phyloP scores from a whole-genome alignment of 768 basidiomycete species.

The Xerocomus potaroensis region DNA sequence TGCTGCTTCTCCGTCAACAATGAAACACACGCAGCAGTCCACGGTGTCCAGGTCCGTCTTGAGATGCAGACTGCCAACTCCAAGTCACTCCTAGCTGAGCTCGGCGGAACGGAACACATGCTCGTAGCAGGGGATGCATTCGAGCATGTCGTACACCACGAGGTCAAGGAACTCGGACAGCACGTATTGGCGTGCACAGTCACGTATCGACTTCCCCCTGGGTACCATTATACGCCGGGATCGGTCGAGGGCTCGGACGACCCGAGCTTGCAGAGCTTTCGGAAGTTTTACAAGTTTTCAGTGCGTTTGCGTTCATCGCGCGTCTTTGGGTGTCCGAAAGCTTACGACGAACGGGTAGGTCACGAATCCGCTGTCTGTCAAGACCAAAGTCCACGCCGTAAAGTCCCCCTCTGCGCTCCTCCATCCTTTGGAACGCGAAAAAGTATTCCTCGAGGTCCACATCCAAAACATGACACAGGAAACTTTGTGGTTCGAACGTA shows the following conservation, averaged over 20 bases:
- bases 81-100: constrained; percentile 60
- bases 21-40: constrained; percentile 59
- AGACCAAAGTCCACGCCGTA: constrained; percentile 85
- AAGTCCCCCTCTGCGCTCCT: constrained; percentile 70
- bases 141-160: constrained; percentile 70
- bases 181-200: constrained; percentile 87
- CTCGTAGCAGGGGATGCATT: constrained; percentile 57
- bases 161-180: constrained; percentile 91
- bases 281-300: constrained; percentile 89
- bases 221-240: constrained; percentile 46
- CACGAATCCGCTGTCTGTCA: constrained; percentile 91
- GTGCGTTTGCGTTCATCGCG: constrained; percentile 41
- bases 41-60: constrained; percentile 61
- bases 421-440: constrained; percentile 61
- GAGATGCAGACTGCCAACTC: constrained; percentile 83
- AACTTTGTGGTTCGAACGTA: constrained; percentile 74
- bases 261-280: constrained; percentile 61
- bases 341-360: constrained; percentile 46
- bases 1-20: constrained; percentile 82
- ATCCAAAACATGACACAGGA: constrained; percentile 83
- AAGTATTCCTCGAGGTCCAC: constrained; percentile 89
- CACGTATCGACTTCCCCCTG: constrained; percentile 69
- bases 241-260: constrained; percentile 49
- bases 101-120: constrained; percentile 48
- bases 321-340: not conserved